Base-by-base conservation (phyloP, 1,284 basidiomycete genomes). In the Gymnopus androsaceus region DNA sequence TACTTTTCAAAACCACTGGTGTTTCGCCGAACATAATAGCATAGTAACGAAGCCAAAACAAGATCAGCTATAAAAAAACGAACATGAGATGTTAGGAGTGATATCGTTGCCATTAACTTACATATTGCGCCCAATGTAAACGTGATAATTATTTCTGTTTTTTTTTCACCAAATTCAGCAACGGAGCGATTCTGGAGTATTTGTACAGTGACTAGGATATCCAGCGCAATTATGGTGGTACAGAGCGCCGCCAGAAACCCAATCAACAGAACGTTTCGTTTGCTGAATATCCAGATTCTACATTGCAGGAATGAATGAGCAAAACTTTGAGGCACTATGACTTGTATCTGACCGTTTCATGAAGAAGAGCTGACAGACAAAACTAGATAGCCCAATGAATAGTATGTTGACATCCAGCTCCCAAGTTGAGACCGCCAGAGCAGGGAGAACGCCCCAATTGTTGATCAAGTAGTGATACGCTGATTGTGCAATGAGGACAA, bases 271-370 rank as follows among this genome's bases (percentile, higher is more conserved):
- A 36, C 12, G 23, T 49, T 49, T 36, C 15, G 21, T 14, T 25
- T 37, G 33, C 47, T 49, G 23, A 49, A 49, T 15, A 49, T 21
- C 47, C 47, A 49, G 12, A 49, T 49, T 21, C 47, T 49, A 14
- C 6, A 34, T 12, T 19, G 25, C 30, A 8, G 5, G 21, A n/a
- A 34, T 12, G 9, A 8, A 23, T n/a, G 5, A 34, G 17, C 17
- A 11, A 34, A 49, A 25, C 17, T 21, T 30, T 5, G 45, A 34
- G n/a, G 11, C 12, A 30, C 1, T n/a, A 45, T 28, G 19, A 12
- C 12, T 42, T 17, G n/a, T 9, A 12, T 36, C 47, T 8, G 7
- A 49, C 47, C 47, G 36, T 2, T 37, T 34, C 47, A 49, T 14
- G 23, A 49, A 49, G 23, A 49, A 49, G 17, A 34, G 11, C 30